Percentiles rank a stretch among this genome's conserved stretches.
Evolutionary conservation across 768 basidiomycete species (phyloP).

Genomic region (Basidioascus undulatus): DNA sequence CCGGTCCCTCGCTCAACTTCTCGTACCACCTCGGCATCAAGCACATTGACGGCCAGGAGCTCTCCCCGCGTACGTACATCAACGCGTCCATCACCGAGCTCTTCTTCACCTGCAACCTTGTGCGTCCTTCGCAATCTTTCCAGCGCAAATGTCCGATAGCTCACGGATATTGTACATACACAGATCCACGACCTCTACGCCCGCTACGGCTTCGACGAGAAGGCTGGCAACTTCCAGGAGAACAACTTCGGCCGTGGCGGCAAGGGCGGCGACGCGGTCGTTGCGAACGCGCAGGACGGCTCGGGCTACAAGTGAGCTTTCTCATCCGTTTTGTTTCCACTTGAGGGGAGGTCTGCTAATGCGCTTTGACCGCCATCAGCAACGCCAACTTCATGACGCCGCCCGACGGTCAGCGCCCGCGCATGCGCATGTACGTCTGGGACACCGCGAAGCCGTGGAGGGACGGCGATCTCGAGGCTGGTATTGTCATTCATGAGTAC

Average conservation of each 20-base stretch:
- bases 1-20: constrained; percentile 30
- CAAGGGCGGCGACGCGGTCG: constrained; percentile 63
- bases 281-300: constrained; percentile 87
- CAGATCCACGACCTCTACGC: constrained; percentile 21
- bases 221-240: constrained; percentile 88
- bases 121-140: neutral
- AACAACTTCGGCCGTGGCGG: constrained; percentile 88
- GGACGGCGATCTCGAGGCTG: constrained; percentile 87
- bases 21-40: constrained; percentile 44
- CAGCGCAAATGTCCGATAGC: neutral
- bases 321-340: neutral
- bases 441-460: constrained; percentile 70
- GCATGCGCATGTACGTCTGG: constrained; percentile 38
- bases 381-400: constrained; percentile 50
- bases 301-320: constrained; percentile 26
- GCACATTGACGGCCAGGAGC: constrained; percentile 31
- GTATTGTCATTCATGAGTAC: constrained; percentile 64
- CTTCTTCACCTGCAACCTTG: constrained; percentile 30
- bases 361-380: constrained; percentile 19
- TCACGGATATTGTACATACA: constrained; percentile 20
- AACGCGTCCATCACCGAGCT: constrained; percentile 67
- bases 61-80: constrained; percentile 57
- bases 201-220: constrained; percentile 78
- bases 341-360: no score
- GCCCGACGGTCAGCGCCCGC: constrained; percentile 18